Base-by-base conservation (phyloP, 306 rosid species). In the Acacia confusa region DNA sequence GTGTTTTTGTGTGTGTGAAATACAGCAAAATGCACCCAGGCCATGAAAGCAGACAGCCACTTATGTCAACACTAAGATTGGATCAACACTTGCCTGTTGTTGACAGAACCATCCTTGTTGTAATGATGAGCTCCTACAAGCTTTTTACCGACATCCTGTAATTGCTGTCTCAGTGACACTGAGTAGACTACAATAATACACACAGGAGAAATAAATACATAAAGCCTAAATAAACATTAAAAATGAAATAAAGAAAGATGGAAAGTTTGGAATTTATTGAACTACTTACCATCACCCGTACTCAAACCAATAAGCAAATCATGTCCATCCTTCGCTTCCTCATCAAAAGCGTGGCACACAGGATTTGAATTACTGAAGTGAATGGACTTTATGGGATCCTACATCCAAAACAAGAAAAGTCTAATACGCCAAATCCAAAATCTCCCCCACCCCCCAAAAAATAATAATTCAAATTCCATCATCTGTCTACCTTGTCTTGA, bases 311-410 rank as follows among this genome's bases (percentile, higher is more conserved):
- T 88, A 77, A 96, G 86, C 89, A 96, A 89, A 86, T 96, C 99
- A 83, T 96, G 98, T 15, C 99, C 97, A 88, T 96, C 99, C 97
- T 90, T 93, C 4, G 99, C 87, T 24, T 93, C 99, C 36, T 87
- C 94, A 86, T 96, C 99, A 85, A 96, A 96, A 38, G 98, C 88
- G 1, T 92, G 99, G 84, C 98, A 93, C 70, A 91, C 84, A 10
- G 98, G 99, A 87, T 91, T 93, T 7, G 94, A 92, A 85, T 89
- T 92, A 89, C 94, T 88, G 84, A 96, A 94, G 88, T 93, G 97
- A 85, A 96, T 92, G 57, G 98, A 93, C 90, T 93, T 96, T 85
- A 93, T 90, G 32, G 99, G 98, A 87, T 96, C 99, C 99, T 96
- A 81, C 88, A 88, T 19, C 55, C 77, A 83, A 55, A 57, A 82